Evolutionary conservation across 371 early-diverging fungal species (phyloP).

Genomic region (Apophysomyces variabilis): DNA sequence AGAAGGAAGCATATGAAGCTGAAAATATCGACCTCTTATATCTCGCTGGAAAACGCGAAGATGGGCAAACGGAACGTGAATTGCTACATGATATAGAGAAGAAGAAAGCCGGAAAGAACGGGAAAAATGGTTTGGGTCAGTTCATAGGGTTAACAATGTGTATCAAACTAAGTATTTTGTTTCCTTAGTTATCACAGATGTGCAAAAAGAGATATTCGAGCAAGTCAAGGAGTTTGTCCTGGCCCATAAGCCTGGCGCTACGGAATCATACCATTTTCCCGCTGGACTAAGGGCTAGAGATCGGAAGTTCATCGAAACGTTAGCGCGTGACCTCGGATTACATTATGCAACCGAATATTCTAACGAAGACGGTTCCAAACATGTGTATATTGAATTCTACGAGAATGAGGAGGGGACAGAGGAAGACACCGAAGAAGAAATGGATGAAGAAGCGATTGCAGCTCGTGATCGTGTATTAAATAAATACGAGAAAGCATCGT

Average conservation of each 20-base stretch:
- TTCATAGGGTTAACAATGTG: neutral
- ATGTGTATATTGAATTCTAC: constrained; percentile 55
- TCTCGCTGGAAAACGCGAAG: constrained; percentile 60
- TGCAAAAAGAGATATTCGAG: constrained; percentile 60
- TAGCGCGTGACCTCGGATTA: constrained; percentile 71
- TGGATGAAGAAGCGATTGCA: constrained; percentile 58
- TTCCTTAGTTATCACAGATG: constrained; percentile 58
- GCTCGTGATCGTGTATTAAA: constrained; percentile 71
- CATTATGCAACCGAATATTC: constrained; percentile 46
- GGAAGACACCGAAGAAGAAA: constrained; percentile 55
- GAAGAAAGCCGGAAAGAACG: constrained; percentile 34
- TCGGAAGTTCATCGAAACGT: constrained; percentile 63
- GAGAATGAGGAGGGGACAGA: constrained; percentile 45
- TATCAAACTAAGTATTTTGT: neutral
- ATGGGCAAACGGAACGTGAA: constrained; percentile 47
- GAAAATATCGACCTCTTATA: constrained; percentile 65
- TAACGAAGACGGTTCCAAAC: constrained; percentile 45
- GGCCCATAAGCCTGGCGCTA: constrained; percentile 32
- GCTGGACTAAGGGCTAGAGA: constrained; percentile 59
- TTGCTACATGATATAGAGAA: constrained; percentile 54
- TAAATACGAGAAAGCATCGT: constrained; percentile 67
- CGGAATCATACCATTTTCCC: constrained; percentile 50
- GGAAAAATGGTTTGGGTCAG: constrained; percentile 28
- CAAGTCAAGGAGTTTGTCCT: constrained; percentile 60
- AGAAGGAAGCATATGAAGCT: constrained; percentile 70